phyloP scores from a whole-genome alignment of 306 rosid species.

The Acmispon strigosus region DNA sequence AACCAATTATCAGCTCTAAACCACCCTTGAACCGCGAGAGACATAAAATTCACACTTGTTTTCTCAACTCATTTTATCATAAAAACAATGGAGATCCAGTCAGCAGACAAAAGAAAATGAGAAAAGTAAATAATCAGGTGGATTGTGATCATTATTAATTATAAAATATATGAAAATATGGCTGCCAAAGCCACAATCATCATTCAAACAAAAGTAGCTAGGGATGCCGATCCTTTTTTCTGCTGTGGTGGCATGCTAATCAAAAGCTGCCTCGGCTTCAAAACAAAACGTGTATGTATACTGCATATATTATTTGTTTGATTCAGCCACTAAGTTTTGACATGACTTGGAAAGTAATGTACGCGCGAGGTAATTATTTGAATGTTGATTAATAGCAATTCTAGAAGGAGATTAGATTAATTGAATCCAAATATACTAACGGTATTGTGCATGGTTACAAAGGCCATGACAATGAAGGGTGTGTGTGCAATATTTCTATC shows the following conservation, averaged over 20 bases:
- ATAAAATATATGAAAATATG: not conserved
- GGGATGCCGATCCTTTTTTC: no score
- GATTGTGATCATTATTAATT: not conserved
- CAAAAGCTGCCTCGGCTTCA: not conserved
- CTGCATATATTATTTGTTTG: no score
- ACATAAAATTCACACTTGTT: no score
- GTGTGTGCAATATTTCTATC: conserved; percentile 2
- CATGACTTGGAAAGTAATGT: conserved; percentile 4
- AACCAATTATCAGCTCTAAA: no score
- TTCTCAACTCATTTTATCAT: no score
- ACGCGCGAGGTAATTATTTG: not conserved
- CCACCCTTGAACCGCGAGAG: no score
- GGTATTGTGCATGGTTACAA: no score
- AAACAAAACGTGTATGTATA: not conserved
- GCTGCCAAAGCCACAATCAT: no score
- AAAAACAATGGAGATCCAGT: no score
- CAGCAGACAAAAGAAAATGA: not conserved
- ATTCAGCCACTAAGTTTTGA: not conserved
- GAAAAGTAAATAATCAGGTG: not conserved
- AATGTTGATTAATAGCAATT: not conserved
- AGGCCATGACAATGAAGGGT: not conserved
- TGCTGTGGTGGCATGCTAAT: not conserved
- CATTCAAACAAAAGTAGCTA: not conserved
- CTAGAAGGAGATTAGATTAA: not conserved
- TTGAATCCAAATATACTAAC: no score